phyloP scores from a whole-genome alignment of 1,284 basidiomycete genomes.

The Ceratobasidium sp. region DNA sequence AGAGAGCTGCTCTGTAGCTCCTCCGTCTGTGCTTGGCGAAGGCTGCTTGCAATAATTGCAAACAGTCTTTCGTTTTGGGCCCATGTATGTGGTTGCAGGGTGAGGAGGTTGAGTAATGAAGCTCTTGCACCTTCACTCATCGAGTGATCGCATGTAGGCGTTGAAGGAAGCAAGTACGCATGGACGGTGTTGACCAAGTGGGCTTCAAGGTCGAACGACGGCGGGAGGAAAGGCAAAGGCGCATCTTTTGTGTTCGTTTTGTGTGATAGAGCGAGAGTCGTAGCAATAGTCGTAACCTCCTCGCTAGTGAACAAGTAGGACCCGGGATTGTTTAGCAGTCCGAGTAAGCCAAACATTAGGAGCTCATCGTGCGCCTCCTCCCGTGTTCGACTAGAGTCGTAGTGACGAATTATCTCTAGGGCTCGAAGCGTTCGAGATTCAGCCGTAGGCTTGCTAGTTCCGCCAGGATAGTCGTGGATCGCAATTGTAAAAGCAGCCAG shows the following conservation, averaged over 20 bases:
- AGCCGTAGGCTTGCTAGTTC: background rate
- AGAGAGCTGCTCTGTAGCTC: conserved; percentile 5
- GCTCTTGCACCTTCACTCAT: background rate
- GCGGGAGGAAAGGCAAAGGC: background rate
- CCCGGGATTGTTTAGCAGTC: background rate
- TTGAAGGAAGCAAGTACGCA: background rate
- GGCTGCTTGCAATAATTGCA: background rate
- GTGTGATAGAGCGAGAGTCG: background rate
- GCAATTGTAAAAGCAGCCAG: background rate
- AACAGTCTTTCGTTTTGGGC: conserved; percentile 2
- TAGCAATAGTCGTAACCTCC: background rate
- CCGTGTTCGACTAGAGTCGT: background rate
- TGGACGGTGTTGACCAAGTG: background rate
- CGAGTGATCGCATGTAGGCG: background rate
- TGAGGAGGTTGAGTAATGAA: background rate
- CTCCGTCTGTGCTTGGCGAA: background rate
- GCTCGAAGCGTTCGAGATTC: conserved; percentile 8
- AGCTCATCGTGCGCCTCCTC: background rate
- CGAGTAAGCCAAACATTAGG: conserved; percentile 19
- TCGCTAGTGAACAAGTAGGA: background rate
- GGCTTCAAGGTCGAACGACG: background rate
- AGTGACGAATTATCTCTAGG: background rate
- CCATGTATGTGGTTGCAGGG: conserved; percentile 5
- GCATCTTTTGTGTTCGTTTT: background rate
- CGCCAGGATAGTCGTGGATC: conserved; percentile 11